phyloP scores from a whole-genome alignment of 2,329 filamentous ascomycete species.

The Sporothrix curviconia region DNA sequence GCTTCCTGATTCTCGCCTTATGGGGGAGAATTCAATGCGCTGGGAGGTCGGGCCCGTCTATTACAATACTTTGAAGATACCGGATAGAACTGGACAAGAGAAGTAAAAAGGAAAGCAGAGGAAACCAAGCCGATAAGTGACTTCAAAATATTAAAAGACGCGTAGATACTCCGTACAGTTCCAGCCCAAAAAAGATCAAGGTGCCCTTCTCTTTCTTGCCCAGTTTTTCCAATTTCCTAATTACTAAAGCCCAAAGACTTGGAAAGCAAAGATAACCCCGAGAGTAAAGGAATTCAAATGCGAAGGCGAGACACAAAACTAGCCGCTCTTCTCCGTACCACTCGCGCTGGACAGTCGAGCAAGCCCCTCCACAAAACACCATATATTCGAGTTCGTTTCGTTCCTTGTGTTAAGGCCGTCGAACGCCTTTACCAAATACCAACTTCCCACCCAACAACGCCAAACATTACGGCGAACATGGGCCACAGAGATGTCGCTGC shows the following conservation, averaged over 20 bases:
- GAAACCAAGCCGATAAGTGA: background rate
- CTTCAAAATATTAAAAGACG: background rate
- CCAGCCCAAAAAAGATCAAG: background rate
- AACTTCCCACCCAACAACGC: background rate
- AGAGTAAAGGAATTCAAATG: background rate
- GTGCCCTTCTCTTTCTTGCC: background rate
- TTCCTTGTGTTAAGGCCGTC: too few species aligned
- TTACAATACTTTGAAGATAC: too few species aligned
- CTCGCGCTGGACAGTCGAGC: too few species aligned
- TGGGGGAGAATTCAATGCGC: too few species aligned
- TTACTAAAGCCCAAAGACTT: background rate
- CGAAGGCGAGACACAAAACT: too few species aligned
- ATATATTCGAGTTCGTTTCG: too few species aligned
- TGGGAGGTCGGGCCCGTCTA: too few species aligned
- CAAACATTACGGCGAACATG: background rate
- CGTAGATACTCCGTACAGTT: background rate
- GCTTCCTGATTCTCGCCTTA: too few species aligned
- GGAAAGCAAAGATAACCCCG: background rate
- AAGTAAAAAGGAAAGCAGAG: background rate
- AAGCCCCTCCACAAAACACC: too few species aligned
- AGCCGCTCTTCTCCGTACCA: too few species aligned
- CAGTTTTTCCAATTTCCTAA: background rate
- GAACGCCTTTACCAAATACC: constrained; percentile 7
- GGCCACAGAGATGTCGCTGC: background rate
- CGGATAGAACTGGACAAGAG: too few species aligned